These are phyloP conservation scores for Cercophora scortea DNA, from an alignment of 495 filamentous ascomycete genomes.

Conservation along the genomic window DNA sequence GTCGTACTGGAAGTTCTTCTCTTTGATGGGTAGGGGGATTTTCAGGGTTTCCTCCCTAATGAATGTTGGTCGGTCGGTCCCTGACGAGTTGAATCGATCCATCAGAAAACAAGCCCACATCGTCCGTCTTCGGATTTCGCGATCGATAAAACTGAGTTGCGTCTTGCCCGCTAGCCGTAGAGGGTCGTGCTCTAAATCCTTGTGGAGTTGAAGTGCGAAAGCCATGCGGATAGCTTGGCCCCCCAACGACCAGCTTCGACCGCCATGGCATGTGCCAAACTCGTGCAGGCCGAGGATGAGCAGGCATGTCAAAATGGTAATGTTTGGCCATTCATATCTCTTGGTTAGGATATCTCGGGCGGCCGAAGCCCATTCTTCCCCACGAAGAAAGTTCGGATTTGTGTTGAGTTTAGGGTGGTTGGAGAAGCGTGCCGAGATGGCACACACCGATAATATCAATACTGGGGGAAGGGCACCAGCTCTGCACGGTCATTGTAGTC, in stretches of 20 bases:
- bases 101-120: conserved; percentile 99
- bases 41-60: conserved; percentile 82
- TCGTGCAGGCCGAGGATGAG: conserved; percentile 86
- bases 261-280: conserved; percentile 94
- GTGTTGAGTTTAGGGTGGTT: conserved; percentile 80
- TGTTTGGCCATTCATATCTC: conserved; percentile 89
- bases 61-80: conserved; percentile 88
- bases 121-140: conserved; percentile 82
- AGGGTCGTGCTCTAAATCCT: conserved; percentile 85
- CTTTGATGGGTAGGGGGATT: conserved; percentile 84
- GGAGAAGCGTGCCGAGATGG: conserved; percentile 90
- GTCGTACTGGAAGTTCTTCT: conserved; percentile 84
- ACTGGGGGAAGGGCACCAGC: conserved; percentile 65
- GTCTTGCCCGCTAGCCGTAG: conserved; percentile 56
- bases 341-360: conserved; percentile 78
- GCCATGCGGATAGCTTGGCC: conserved; percentile 96
- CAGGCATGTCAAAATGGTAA: conserved; percentile 86
- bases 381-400: conserved; percentile 80
- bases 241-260: conserved; percentile 88
- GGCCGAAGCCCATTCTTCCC: conserved; percentile 80
- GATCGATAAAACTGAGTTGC: conserved; percentile 80
- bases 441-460: conserved; percentile 83
- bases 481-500: conserved; percentile 18
- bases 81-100: conserved; percentile 96
- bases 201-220: conserved; percentile 88